Evolutionary conservation across 1,284 basidiomycete genomes (phyloP), one percentile per base, ranked within the genome.

Genomic region (Ganoderma lingzhi): DNA sequence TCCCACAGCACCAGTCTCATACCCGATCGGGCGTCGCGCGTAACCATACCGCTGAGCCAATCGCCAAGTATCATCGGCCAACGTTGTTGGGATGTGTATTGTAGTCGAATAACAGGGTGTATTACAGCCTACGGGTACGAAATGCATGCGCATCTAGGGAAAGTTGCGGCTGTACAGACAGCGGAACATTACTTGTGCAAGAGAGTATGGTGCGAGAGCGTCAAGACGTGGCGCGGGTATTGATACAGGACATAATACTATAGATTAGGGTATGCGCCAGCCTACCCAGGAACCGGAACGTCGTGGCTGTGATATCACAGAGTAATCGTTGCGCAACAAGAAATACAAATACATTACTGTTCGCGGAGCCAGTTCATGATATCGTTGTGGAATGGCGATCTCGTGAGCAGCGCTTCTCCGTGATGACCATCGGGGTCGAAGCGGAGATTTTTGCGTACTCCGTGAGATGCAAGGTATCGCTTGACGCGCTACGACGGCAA

Each of bases 401-500:
- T 87, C 51, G 81, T 82, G 35, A 89, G 79, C 28, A 96, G 84
- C 12, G 93, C 90, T 75, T 93, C 86, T 0, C 94, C 94, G 77
- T 96, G 94, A 2, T 84, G 84, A 6, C 87, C 93, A 10, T 88
- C 76, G 2, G 90, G 86, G 76, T 95, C 89, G 76, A 88, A 93
- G 81, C 87, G 89, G 6, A 96, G 81, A 17, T 92, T 90, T 76
- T 90, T 85, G 51, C 84, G 84, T 35, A 95, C 84, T 5, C 95
- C 94, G 77, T 96, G 93, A 66, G 89, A 90, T 39, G 85, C 85
- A 14, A 96, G 86, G 78, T 96, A 96, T 60, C 84, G 84, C 71
- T 87, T 87, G 30, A 95, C 88, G 28, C 93, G 90, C 90, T 94
- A 76, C 37, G 30, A 17, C 15, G 41, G 17, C 10, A 66, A 70